phyloP scores from a whole-genome alignment of 2,329 filamentous ascomycete species.

The Ilyonectria destructans region DNA sequence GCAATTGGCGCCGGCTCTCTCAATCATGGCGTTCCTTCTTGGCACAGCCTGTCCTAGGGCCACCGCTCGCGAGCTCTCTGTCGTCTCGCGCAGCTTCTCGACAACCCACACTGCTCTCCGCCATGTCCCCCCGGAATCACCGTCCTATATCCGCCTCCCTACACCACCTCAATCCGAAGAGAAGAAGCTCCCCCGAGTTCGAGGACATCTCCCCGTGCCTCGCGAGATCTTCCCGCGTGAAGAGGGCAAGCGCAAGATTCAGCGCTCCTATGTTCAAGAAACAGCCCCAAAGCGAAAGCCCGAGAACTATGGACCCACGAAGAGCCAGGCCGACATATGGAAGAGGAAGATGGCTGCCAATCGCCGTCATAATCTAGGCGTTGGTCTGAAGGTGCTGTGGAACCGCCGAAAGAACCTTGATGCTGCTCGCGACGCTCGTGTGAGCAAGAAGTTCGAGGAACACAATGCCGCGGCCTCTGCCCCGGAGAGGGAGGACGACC shows the following conservation, averaged over 20 bases:
- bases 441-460: constrained; percentile 63
- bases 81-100: constrained; percentile 52
- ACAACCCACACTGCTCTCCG: constrained; percentile 60
- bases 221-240: constrained; percentile 81
- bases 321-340: constrained; percentile 68
- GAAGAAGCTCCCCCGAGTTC: constrained; percentile 65
- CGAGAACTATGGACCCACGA: constrained; percentile 56
- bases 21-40: constrained; percentile 51
- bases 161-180: constrained; percentile 80
- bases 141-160: constrained; percentile 88
- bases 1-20: constrained; percentile 27
- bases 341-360: constrained; percentile 81
- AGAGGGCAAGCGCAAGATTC: constrained; percentile 74
- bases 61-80: constrained; percentile 47
- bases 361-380: constrained; percentile 80
- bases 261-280: constrained; percentile 72
- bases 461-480: constrained; percentile 69
- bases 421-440: constrained; percentile 54
- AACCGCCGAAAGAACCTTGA: constrained; percentile 71
- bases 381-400: constrained; percentile 81
- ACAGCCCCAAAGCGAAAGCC: constrained; percentile 69
- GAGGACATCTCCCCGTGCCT: constrained; percentile 88
- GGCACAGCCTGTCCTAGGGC: constrained; percentile 47
- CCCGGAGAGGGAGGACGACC: constrained; percentile 82
- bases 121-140: constrained; percentile 87